Conservation (phyloP, 106 monocot genomes). For the Agapanthus africanus region DNA sequence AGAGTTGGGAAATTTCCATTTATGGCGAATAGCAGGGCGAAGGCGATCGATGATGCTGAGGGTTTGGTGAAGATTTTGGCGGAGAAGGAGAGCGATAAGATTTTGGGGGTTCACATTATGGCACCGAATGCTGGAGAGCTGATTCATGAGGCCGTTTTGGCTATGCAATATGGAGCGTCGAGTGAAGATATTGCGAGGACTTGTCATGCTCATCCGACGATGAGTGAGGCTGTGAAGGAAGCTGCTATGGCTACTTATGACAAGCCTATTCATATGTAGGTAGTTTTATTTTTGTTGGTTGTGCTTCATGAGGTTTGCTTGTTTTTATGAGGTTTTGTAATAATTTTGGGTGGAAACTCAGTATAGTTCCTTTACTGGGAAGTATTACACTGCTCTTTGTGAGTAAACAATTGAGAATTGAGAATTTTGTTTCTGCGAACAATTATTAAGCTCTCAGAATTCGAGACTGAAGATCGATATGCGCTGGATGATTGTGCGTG, state of each 20-base stretch:
- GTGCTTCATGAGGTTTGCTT: neutral
- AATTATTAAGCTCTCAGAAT: too few relatives aligned
- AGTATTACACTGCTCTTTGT: too few relatives aligned
- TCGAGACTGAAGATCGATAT: too few relatives aligned
- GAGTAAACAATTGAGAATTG: too few relatives aligned
- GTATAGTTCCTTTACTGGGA: too few relatives aligned
- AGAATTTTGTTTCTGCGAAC: too few relatives aligned
- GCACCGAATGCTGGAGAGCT: constrained; percentile 66
- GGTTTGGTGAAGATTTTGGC: constrained; percentile 54
- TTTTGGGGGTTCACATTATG: constrained; percentile 63
- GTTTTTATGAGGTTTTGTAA: neutral
- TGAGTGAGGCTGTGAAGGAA: constrained; percentile 98
- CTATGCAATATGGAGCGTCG: constrained; percentile 85
- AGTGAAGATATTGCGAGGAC: constrained; percentile 96
- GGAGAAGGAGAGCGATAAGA: constrained; percentile 52
- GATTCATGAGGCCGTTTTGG: constrained; percentile 85
- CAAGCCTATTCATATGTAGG: constrained; percentile 87
- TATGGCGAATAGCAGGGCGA: constrained; percentile 58
- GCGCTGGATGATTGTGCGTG: too few relatives aligned
- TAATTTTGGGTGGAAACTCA: neutral
- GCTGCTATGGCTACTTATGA: constrained; percentile 90
- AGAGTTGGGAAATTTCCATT: constrained; percentile 60
- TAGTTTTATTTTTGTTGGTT: neutral
- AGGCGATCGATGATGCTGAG: constrained; percentile 61
- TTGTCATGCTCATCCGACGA: constrained; percentile 91